Base-by-base conservation (phyloP, 495 filamentous ascomycete species). In the Evernia prunastri region DNA sequence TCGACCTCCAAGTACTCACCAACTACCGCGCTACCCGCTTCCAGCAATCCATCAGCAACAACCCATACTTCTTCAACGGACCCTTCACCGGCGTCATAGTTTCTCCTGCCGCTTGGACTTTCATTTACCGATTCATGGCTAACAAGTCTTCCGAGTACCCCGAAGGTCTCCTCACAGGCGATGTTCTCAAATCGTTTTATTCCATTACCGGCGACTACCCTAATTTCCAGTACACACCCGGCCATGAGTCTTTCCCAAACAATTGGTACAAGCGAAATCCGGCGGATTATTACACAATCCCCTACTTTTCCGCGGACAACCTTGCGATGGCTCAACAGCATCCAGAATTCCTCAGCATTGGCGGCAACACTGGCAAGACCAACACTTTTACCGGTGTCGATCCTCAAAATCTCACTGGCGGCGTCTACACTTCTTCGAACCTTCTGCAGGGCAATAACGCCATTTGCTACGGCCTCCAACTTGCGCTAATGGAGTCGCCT, bases 181-280 rank as follows among this genome's bases (percentile, higher is more conserved):
- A 73, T 17, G 71, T 74, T 25, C 62, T 84, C 29, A 77, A 75
- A 23, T 78, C 75, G 40, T 82, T 82, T 67, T 82, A 76, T 60
- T 72, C 71, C 1, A 75, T 84, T 40, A 76, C 75, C n/a, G 76
- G 76, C 4, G 67, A 73, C 13, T 67, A 70, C 10, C 62, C 66
- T 3, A 73, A 74, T 40, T 68, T 82, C 43, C 71, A 66, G 1
- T 80, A 79, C 60, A 75, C 69, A 2, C 73, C 77, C 53, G 82
- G 82, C 25, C 71, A 80, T 68, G 62, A 64, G 47, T 6, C 39
- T 13, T 59, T 64, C 54, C 62, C 62, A 7, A 74, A 84, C 37
- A 87, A 87, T 65, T 87, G 83, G 84, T 86, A 85, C 73, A 80
- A 79, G 60, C 78, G 81, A 13, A 72, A 76, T 25, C 60, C 71